Base-by-base conservation (phyloP, 1,284 basidiomycete genomes). In the Volvariella volvacea region DNA sequence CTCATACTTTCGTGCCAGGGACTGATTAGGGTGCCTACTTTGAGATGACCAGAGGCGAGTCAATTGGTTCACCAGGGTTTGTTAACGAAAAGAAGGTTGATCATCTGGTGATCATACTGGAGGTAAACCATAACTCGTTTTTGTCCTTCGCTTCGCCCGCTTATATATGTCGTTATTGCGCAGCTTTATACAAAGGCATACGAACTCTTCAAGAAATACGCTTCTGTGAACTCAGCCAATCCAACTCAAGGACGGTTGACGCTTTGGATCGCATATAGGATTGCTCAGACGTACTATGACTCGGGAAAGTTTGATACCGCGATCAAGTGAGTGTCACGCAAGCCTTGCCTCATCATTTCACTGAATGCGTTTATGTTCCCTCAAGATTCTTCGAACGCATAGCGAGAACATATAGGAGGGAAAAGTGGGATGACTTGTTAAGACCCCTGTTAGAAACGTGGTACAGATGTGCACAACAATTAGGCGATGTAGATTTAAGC, bases 181-280 rank as follows among this genome's bases (percentile, higher is more conserved):
- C 32, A 92, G 88, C 73, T 96, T 1, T 92, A 91, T 56, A 93
- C 89, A 1, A 90, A 92, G 57, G 76, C 93, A 1, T 94, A 95
- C 59, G 87, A 93, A 52, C 61, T 91, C 8, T 91, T 95, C 70
- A 94, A 92, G 64, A 83, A 80, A 51, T 74, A 85, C 54, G 71
- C 67, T 31, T 62, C 74, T 0, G 37, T 59, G 59, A 51, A 43
- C 51, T 41, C 50, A 36, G 60, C 58, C 45, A 73, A 52, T 43
- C 67, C 71, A 25, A 71, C 68, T 25, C 80, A 86, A 49, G 79
- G 80, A 2, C 78, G 91, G 3, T 66, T 91, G 49, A 92, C 88
- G 0, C 67, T 92, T 10, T 90, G 81, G 71, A 84, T 96, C 37
- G 92, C 91, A 1, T 86, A 80, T 61, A 78, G 83, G 31, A 93